A percentile compares a stretch with the other conserved stretches of the same genome.
phyloP scores from a whole-genome alignment of 345 rosid genomes.

The Ricinus communis region DNA sequence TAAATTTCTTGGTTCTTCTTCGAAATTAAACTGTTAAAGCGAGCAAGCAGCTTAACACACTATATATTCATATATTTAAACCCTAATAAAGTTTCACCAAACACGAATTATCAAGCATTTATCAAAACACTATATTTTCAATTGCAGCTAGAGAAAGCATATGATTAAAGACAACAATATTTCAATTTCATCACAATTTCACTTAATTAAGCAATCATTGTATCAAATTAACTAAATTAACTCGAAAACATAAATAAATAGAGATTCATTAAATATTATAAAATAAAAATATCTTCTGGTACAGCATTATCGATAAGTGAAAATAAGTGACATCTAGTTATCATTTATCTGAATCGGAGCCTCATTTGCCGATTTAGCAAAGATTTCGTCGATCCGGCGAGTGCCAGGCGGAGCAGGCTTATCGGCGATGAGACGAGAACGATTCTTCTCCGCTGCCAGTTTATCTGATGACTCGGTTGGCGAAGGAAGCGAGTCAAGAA shows the following conservation, averaged over 20 bases:
- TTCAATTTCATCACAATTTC: too few relatives aligned
- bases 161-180: too few relatives aligned
- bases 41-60: too few relatives aligned
- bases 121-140: neutral
- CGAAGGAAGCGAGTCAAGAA: slow-evolving; percentile 75
- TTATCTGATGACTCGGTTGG: slow-evolving; percentile 39
- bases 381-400: slow-evolving; percentile 72
- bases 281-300: neutral
- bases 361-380: slow-evolving; percentile 38
- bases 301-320: neutral
- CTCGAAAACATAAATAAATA: too few relatives aligned
- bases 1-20: too few relatives aligned
- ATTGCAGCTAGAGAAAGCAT: neutral
- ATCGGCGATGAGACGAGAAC: slow-evolving; percentile 26
- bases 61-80: too few relatives aligned
- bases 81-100: too few relatives aligned
- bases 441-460: slow-evolving; percentile 21
- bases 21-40: too few relatives aligned
- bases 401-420: slow-evolving; percentile 45
- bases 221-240: too few relatives aligned
- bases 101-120: too few relatives aligned
- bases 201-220: too few relatives aligned
- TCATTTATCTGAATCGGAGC: slow-evolving; percentile 35
- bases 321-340: slow-evolving; percentile 19
- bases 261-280: too few relatives aligned